These are phyloP conservation scores for Trypanosoma scelopori DNA, from an alignment of 208 protist species.

Conservation along the genomic window DNA sequence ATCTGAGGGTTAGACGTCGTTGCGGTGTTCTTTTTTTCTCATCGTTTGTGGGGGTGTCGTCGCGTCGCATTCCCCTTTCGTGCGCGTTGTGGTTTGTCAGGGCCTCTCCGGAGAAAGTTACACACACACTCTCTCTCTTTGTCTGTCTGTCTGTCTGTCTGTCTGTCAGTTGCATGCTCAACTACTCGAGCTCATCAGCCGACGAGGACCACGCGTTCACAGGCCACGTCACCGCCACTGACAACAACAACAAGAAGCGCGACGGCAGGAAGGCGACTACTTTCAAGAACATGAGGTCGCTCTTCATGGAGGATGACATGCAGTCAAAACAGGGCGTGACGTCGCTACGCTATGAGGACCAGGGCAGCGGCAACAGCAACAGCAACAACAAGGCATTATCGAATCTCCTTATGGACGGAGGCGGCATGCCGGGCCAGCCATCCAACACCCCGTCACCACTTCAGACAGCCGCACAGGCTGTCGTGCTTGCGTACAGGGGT, in stretches of 20 bases:
- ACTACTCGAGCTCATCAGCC: constrained; percentile 17
- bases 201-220: constrained; percentile 1
- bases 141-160: too few relatives aligned
- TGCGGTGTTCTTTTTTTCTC: too few relatives aligned
- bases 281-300: constrained; percentile 23
- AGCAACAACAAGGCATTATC: constrained; percentile 1
- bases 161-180: too few relatives aligned
- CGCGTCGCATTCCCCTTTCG: too few relatives aligned
- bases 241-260: too few relatives aligned
- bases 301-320: constrained; percentile 31
- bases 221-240: background rate
- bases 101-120: too few relatives aligned
- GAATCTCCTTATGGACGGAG: constrained; percentile 9
- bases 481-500: constrained; percentile 54
- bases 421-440: background rate
- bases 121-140: too few relatives aligned
- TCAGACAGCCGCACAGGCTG: constrained; percentile 42
- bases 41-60: too few relatives aligned
- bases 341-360: constrained; percentile 22
- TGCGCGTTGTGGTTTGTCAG: too few relatives aligned
- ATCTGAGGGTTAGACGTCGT: background rate
- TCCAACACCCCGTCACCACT: constrained; percentile 25
- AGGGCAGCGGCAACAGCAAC: background rate
- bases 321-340: constrained; percentile 30
- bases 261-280: background rate